Evolutionary conservation across 2,329 filamentous ascomycete genomes (phyloP), one percentile per base, ranked within the genome.

Genomic region (Colletotrichum falcatum): DNA sequence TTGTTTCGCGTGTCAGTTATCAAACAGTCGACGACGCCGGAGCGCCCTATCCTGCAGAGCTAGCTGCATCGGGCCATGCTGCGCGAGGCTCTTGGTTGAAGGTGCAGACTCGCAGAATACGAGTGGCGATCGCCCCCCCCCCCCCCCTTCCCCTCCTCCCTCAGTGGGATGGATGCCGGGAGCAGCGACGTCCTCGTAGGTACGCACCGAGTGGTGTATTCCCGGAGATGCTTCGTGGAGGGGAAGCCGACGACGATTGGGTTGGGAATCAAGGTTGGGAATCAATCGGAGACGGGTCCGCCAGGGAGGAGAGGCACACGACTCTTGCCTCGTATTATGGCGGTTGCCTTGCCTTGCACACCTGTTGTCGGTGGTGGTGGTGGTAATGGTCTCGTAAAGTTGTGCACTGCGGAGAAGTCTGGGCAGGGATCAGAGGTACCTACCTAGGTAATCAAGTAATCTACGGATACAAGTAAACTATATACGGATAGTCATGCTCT

Each of bases 101-200:
- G 51, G 51, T 53, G 51, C 35, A 62, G 49, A 51, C 48, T 61
- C 16, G 65, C 69, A 71, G 69, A 65, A 71, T 71, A 71, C 69
- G 69, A 71, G 69, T 71, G 69, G 69, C 69, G 66, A 70, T 71
- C 48, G 42, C 7, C 37, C 11, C 11, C 35, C 35, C 7, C 9
- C 11, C 11, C 16, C 39, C 16, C 16, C 35, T 35, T 35, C 33
- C 33, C 5, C 33, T 35, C 11, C 37, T 14, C 12, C 14, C 65
- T 54, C 20, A 62, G 64, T 66, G 51, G 58, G 67, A 66, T n/a
- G 58, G 67, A 66, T n/a, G 53, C 56, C 58, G 56, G 23, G 56
- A 70, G 39, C 67, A 62, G 46, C 58, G 44, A 59, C 9, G 16
- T 6, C 42, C 20, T 61, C 46, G n/a, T 53, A 61, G 18, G 33